phyloP scores from a whole-genome alignment of 176 grass and related monocot genomes.

The Lolium perenne region DNA sequence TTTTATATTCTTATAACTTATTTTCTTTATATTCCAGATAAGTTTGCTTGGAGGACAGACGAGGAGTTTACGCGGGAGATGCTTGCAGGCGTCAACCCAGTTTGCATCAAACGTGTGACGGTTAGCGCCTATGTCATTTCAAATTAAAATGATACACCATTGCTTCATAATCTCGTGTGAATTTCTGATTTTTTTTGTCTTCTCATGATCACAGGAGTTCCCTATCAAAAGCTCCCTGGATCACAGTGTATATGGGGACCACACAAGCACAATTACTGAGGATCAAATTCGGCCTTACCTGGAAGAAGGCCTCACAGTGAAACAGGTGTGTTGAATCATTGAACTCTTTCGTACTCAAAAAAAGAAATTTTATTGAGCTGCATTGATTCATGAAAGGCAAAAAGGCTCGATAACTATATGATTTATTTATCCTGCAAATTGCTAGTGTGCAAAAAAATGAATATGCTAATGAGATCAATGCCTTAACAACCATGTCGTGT shows the following conservation, averaged over 20 bases:
- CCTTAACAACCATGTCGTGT: slow-evolving; percentile 35
- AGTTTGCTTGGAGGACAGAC: slow-evolving; percentile 83
- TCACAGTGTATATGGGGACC: slow-evolving; percentile 62
- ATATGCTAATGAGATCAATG: slow-evolving; percentile 19
- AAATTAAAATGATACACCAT: neutral
- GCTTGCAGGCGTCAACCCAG: slow-evolving; percentile 91
- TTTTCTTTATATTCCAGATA: slow-evolving; percentile 38
- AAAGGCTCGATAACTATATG: neutral
- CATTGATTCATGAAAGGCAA: neutral
- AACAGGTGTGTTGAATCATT: slow-evolving; percentile 54
- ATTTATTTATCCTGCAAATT: neutral
- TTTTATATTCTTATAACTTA: neutral
- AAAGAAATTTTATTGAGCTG: neutral
- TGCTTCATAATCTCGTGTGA: neutral
- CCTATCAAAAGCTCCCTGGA: slow-evolving; percentile 82
- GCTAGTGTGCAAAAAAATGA: neutral
- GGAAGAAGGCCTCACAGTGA: slow-evolving; percentile 67
- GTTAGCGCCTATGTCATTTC: slow-evolving; percentile 37
- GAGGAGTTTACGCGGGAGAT: slow-evolving; percentile 92
- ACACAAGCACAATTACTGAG: slow-evolving; percentile 80
- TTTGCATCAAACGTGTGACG: slow-evolving; percentile 70
- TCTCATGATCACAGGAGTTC: slow-evolving; percentile 62
- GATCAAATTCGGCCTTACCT: slow-evolving; percentile 67
- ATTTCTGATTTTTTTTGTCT: neutral
- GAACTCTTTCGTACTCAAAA: neutral